phyloP scores from a whole-genome alignment of 2,329 filamentous ascomycete genomes.

The Colletotrichum phormii region DNA sequence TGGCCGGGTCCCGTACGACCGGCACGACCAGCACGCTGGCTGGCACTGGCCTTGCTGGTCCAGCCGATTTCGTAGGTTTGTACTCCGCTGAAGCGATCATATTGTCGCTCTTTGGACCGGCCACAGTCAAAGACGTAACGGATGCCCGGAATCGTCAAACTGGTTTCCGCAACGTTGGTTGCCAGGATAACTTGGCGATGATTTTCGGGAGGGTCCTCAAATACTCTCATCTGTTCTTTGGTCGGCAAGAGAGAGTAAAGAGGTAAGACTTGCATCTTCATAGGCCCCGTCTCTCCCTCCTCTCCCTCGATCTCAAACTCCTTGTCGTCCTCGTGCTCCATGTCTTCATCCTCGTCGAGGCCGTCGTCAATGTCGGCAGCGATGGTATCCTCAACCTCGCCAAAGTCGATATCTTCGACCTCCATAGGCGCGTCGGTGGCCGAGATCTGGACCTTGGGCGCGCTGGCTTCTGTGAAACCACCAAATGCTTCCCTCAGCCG shows the following conservation, averaged over 20 bases:
- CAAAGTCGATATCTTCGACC: constrained; percentile 88
- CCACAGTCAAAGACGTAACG: constrained; percentile 97
- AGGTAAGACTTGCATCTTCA: constrained; percentile 89
- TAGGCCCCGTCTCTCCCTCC: constrained; percentile 64
- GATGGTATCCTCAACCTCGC: constrained; percentile 73
- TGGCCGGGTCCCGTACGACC: constrained; percentile 96
- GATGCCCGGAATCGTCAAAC: constrained; percentile 94
- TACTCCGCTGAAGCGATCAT: constrained; percentile 88
- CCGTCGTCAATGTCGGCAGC: constrained; percentile 71
- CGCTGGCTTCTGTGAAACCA: constrained; percentile 65
- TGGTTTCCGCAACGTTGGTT: constrained; percentile 97
- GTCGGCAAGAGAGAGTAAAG: constrained; percentile 94
- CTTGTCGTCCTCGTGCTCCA: constrained; percentile 64
- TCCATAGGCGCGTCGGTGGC: constrained; percentile 84
- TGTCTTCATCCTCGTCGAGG: constrained; percentile 67
- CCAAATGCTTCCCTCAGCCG: constrained; percentile 77
- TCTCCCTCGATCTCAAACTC: constrained; percentile 78
- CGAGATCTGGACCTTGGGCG: constrained; percentile 79
- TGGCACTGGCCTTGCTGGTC: constrained; percentile 97
- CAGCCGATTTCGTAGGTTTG: constrained; percentile 96
- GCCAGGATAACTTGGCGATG: constrained; percentile 89
- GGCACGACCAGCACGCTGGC: constrained; percentile 91
- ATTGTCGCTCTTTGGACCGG: constrained; percentile 90
- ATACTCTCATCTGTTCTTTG: constrained; percentile 90
- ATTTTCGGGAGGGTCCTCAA: constrained; percentile 84